These are phyloP conservation scores for Leucosporidium creatinivorum DNA, from an alignment of 768 basidiomycete species.

Conservation along the genomic window DNA sequence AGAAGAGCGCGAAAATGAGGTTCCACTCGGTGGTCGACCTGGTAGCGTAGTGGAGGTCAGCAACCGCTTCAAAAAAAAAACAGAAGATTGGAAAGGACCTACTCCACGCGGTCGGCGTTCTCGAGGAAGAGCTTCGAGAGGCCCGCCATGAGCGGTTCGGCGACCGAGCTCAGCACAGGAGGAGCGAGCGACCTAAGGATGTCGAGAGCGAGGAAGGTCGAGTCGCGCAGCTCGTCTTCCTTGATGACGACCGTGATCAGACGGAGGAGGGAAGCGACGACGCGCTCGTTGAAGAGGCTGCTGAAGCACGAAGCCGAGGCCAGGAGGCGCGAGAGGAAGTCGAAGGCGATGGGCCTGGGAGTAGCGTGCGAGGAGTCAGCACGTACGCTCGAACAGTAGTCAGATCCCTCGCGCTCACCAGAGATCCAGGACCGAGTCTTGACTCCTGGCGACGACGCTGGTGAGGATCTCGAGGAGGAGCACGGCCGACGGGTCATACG, in stretches of 20 bases:
- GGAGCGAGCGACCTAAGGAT: slow-evolving; percentile 72
- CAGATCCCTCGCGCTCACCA: slow-evolving; percentile 54
- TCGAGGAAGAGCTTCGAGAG: slow-evolving; percentile 70
- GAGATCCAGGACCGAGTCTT: slow-evolving; percentile 72
- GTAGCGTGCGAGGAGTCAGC: slow-evolving; percentile 1
- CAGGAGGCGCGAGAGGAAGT: slow-evolving; percentile 77
- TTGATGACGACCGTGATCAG: slow-evolving; percentile 75
- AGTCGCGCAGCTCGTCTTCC: slow-evolving; percentile 79
- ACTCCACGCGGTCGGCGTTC: slow-evolving; percentile 66
- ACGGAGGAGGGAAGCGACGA: slow-evolving; percentile 77
- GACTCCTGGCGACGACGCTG: slow-evolving; percentile 70
- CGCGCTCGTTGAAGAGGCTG: slow-evolving; percentile 83
- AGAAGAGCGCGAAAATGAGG: slow-evolving; percentile 75
- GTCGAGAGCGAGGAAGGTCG: slow-evolving; percentile 90
- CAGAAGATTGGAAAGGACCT: slow-evolving; percentile 10
- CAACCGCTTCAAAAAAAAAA: no score
- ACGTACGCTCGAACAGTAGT: background rate
- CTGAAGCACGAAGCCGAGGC: slow-evolving; percentile 73
- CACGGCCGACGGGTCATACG: slow-evolving; percentile 91
- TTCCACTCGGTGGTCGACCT: slow-evolving; percentile 96
- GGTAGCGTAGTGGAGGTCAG: background rate
- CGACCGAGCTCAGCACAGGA: slow-evolving; percentile 68
- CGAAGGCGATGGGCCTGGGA: slow-evolving; percentile 86
- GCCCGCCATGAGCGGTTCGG: slow-evolving; percentile 82
- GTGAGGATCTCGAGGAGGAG: slow-evolving; percentile 93